phyloP scores from a whole-genome alignment of 2,329 filamentous ascomycete species.

The Alternaria gaisen region DNA sequence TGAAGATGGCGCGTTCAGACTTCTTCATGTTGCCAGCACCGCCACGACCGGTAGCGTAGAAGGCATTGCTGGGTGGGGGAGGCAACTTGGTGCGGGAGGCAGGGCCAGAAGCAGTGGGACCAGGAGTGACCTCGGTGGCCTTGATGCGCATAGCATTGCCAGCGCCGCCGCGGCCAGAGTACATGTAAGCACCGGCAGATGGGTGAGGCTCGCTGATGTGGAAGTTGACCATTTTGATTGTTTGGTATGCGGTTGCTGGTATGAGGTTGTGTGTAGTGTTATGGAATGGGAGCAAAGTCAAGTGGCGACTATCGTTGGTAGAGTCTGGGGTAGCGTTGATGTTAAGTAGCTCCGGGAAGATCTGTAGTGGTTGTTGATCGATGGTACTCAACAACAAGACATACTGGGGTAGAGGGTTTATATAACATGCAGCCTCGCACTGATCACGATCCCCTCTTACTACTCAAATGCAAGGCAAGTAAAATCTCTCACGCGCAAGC shows the following conservation, averaged over 20 bases:
- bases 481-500: slow-evolving; percentile 9
- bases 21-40: slow-evolving; percentile 71
- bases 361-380: slow-evolving; percentile 26
- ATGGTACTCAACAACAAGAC: slow-evolving; percentile 1
- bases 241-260: slow-evolving; percentile 29
- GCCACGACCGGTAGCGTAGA: slow-evolving; percentile 72
- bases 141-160: slow-evolving; percentile 66
- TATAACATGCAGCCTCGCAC: slow-evolving; percentile 25
- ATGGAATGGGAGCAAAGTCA: slow-evolving; percentile 16
- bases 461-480: slow-evolving; percentile 18
- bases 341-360: slow-evolving; percentile 15
- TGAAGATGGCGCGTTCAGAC: slow-evolving; percentile 67
- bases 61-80: slow-evolving; percentile 55
- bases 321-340: slow-evolving; percentile 23
- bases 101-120: slow-evolving; percentile 56
- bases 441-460: slow-evolving; percentile 13
- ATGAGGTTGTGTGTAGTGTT: slow-evolving; percentile 5
- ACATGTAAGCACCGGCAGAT: slow-evolving; percentile 61
- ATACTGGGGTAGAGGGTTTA: slow-evolving; percentile 25
- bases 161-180: slow-evolving; percentile 66
- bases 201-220: slow-evolving; percentile 70
- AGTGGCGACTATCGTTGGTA: slow-evolving; percentile 19
- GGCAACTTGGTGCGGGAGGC: slow-evolving; percentile 61
- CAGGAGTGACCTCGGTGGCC: slow-evolving; percentile 62
- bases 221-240: slow-evolving; percentile 55